phyloP scores from a whole-genome alignment of 202 grass and related monocot species.

The Cymbopogon flexuosus region DNA sequence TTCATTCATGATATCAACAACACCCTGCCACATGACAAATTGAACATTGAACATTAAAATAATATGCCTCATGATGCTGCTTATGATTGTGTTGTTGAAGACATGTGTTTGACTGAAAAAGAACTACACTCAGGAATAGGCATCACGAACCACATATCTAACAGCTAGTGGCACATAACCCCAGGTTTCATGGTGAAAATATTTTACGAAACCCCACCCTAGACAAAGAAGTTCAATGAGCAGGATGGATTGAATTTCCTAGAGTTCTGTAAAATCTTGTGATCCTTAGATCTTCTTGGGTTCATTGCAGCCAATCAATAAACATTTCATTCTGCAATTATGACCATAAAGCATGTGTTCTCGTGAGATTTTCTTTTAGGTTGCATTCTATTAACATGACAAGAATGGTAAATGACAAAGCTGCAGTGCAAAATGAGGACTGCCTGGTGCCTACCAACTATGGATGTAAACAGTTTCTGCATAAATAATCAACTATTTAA shows the following conservation, averaged over 20 bases:
- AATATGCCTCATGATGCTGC: neutral
- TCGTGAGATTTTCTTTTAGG: too few species aligned
- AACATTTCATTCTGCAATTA: neutral
- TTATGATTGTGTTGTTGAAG: neutral
- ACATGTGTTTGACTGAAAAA: neutral
- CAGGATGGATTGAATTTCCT: neutral
- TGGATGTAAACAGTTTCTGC: neutral
- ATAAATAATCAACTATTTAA: slow-evolving; percentile 28
- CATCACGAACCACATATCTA: neutral
- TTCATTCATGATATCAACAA: slow-evolving; percentile 75
- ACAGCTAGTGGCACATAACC: neutral
- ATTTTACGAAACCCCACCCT: neutral
- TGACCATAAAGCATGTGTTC: too few species aligned
- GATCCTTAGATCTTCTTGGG: neutral
- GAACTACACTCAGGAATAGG: neutral
- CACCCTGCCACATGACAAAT: slow-evolving; percentile 50
- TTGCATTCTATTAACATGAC: neutral
- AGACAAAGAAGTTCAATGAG: neutral
- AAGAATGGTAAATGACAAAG: slow-evolving; percentile 17
- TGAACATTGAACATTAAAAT: slow-evolving; percentile 10
- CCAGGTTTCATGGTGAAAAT: neutral
- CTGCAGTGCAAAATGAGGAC: neutral
- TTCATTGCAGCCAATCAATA: neutral
- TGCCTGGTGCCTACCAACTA: neutral
- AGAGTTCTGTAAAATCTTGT: neutral